These are phyloP conservation scores for Paramecium primaurelia DNA, from an alignment of 73 alveolate species.

Conservation along the genomic window DNA sequence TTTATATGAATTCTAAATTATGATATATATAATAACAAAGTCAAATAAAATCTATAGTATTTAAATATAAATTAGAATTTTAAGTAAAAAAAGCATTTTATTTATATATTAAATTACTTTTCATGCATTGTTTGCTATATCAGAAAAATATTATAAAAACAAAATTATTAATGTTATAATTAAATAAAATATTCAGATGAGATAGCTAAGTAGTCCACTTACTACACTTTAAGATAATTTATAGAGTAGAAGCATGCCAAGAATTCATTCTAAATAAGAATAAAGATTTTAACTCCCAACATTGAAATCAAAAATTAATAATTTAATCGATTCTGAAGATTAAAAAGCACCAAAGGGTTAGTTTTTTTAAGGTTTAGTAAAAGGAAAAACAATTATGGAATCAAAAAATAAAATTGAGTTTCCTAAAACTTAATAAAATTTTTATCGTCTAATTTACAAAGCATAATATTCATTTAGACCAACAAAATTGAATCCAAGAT, in stretches of 20 bases:
- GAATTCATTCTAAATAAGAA: constrained; percentile 43
- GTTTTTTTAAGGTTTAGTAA: background rate
- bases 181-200: background rate
- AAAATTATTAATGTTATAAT: background rate
- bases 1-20: background rate
- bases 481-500: constrained; percentile 20
- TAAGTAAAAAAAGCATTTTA: background rate
- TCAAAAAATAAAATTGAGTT: background rate
- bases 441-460: constrained; percentile 5
- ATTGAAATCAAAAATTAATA: background rate
- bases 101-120: background rate
- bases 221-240: background rate
- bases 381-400: background rate
- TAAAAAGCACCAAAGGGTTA: background rate
- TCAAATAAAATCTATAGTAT: background rate
- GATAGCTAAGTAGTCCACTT: background rate
- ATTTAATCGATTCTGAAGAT: background rate
- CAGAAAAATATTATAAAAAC: background rate
- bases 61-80: too few relatives aligned
- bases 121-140: background rate
- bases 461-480: constrained; percentile 53
- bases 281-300: constrained; percentile 3
- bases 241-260: background rate
- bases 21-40: too few relatives aligned
- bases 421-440: background rate